Evolutionary conservation across 208 protist species (phyloP).

Genomic region (Zelonia costaricensis): DNA sequence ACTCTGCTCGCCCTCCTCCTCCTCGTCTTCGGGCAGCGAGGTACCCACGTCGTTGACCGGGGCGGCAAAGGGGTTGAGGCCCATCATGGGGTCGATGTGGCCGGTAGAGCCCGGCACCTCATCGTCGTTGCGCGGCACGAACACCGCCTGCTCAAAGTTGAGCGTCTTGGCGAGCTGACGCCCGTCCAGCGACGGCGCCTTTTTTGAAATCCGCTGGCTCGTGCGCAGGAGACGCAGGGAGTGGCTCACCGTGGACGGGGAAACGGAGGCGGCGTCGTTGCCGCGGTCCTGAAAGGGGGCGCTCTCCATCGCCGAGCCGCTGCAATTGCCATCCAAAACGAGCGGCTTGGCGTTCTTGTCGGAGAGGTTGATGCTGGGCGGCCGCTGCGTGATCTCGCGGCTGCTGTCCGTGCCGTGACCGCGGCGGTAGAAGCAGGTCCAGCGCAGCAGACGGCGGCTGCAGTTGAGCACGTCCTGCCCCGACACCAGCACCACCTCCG

Average conservation of each 20-base stretch:
- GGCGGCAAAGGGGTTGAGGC: slow-evolving; percentile 30
- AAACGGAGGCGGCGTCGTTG: not conserved
- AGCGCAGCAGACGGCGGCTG: slow-evolving; percentile 43
- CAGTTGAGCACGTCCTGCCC: slow-evolving; percentile 37
- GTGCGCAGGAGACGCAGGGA: slow-evolving; percentile 15
- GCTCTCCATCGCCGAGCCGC: not conserved
- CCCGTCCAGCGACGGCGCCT: slow-evolving; percentile 16
- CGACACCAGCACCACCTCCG: slow-evolving; percentile 66
- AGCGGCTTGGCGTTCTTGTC: slow-evolving; percentile 25
- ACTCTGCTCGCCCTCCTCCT: slow-evolving; percentile 5
- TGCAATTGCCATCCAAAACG: slow-evolving; percentile 8
- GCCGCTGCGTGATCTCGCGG: slow-evolving; percentile 21
- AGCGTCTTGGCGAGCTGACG: slow-evolving; percentile 9
- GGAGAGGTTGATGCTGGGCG: slow-evolving; percentile 32
- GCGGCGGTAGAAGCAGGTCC: slow-evolving; percentile 62
- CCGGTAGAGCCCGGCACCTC: not conserved
- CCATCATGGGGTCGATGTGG: slow-evolving; percentile 37
- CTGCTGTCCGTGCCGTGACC: slow-evolving; percentile 5
- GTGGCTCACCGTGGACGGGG: slow-evolving; percentile 8
- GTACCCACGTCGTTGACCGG: not conserved
- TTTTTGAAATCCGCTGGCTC: slow-evolving; percentile 10
- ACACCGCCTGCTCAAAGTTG: slow-evolving; percentile 41
- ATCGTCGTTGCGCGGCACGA: slow-evolving; percentile 18
- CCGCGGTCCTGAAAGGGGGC: not conserved
- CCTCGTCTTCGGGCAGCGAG: slow-evolving; percentile 14